phyloP scores from a whole-genome alignment of 2,329 filamentous ascomycete species.

The Mariannaea elegans region DNA sequence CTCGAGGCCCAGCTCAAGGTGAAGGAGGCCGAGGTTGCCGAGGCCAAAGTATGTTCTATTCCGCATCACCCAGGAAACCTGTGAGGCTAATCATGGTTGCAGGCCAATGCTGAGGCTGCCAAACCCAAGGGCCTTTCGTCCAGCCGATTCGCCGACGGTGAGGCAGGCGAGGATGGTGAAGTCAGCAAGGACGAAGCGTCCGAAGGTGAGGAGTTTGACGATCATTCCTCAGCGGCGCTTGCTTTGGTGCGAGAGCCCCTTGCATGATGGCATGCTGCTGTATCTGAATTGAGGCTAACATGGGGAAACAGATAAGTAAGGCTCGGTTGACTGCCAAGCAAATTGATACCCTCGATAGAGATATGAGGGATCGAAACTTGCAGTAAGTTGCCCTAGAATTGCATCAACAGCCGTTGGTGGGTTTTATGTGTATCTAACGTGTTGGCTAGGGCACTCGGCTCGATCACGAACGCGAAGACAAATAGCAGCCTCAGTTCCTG shows the following conservation, averaged over 20 bases:
- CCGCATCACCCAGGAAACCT: neutral
- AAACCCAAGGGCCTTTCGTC: slow-evolving; percentile 61
- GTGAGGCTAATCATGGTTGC: slow-evolving; percentile 12
- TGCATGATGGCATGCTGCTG: slow-evolving; percentile 47
- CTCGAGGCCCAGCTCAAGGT: slow-evolving; percentile 66
- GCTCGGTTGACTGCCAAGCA: slow-evolving; percentile 57
- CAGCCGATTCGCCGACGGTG: slow-evolving; percentile 61
- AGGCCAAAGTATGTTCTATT: slow-evolving; percentile 60
- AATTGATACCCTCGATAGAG: slow-evolving; percentile 63
- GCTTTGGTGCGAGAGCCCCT: slow-evolving; percentile 70
- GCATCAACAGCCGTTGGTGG: no score
- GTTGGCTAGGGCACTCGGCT: slow-evolving; percentile 35
- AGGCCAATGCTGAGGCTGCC: slow-evolving; percentile 56
- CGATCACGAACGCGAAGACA: slow-evolving; percentile 38
- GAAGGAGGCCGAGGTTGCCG: slow-evolving; percentile 70
- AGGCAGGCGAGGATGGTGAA: slow-evolving; percentile 48
- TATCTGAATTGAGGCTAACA: slow-evolving; percentile 30
- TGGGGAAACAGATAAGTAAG: slow-evolving; percentile 52
- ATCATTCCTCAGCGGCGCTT: slow-evolving; percentile 71
- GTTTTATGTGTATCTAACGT: slow-evolving; percentile 22
- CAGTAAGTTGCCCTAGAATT: slow-evolving; percentile 47
- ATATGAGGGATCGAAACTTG: slow-evolving; percentile 65
- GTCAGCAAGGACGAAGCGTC: slow-evolving; percentile 49
- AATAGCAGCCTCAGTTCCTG: neutral
- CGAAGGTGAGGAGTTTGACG: slow-evolving; percentile 69